A percentile compares a stretch with the other conserved stretches of the same genome.
phyloP scores from a whole-genome alignment of 2,329 filamentous ascomycete species.

The Gliomastix tumulicola region DNA sequence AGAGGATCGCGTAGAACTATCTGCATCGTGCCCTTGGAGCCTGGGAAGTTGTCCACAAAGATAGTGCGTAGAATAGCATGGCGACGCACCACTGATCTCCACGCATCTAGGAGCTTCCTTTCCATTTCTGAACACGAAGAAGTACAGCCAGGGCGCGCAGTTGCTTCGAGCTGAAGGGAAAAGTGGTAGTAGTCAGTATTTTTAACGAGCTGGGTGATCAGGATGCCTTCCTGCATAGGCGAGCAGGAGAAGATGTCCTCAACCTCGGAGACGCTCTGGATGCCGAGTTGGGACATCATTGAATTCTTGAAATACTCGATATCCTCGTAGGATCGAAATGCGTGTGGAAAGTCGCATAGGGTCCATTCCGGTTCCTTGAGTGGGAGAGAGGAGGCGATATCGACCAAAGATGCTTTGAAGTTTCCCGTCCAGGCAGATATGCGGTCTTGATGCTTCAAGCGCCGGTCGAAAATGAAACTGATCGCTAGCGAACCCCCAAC shows the following conservation, averaged over 20 bases:
- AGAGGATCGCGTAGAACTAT: background rate
- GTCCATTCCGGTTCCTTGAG: slow-evolving; percentile 11
- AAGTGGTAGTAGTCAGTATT: background rate
- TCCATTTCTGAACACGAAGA: no score
- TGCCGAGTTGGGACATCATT: slow-evolving; percentile 10
- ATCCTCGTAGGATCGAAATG: background rate
- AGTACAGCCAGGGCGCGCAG: no score
- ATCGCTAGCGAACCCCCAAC: slow-evolving; percentile 13
- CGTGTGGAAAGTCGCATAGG: background rate
- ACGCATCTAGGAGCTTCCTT: slow-evolving; percentile 8
- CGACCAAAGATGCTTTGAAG: background rate
- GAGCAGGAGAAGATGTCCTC: slow-evolving; percentile 29
- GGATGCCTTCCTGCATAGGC: slow-evolving; percentile 26
- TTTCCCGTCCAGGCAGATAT: background rate
- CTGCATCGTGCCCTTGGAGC: slow-evolving; percentile 3
- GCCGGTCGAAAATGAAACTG: slow-evolving; percentile 2
- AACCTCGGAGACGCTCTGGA: slow-evolving; percentile 10
- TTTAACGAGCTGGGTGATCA: slow-evolving; percentile 20
- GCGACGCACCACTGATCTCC: slow-evolving; percentile 12
- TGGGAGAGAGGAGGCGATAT: no score
- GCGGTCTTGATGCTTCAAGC: slow-evolving; percentile 2
- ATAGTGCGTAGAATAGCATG: slow-evolving; percentile 2
- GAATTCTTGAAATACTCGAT: slow-evolving; percentile 11
- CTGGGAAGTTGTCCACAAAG: slow-evolving; percentile 5
- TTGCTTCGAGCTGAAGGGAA: background rate